Conservation (phyloP, 805 yeast species). For the Candida boleticola region DNA sequence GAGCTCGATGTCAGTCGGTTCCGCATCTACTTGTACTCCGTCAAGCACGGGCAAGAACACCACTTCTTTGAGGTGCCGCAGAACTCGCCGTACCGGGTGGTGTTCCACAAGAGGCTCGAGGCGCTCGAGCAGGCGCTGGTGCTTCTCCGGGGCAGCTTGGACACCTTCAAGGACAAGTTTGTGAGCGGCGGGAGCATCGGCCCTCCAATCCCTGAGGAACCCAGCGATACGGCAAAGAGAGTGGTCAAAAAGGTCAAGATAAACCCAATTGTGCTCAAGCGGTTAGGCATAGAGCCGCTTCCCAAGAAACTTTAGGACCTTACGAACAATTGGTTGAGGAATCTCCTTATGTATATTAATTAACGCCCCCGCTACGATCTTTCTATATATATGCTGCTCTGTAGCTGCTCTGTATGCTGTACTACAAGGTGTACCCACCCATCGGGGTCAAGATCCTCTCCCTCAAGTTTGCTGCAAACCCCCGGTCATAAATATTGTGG, state of each 20-base stretch:
- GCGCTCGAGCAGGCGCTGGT: background rate
- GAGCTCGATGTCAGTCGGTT: background rate
- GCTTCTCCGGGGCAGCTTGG: background rate
- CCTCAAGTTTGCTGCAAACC: conserved; percentile 41
- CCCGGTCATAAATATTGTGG: conserved; percentile 48
- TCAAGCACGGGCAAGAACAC: background rate
- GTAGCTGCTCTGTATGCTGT: too few species aligned
- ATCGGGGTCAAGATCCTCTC: conserved; percentile 21
- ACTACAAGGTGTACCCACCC: too few species aligned
- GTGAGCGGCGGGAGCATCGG: background rate
- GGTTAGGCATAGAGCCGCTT: conserved; percentile 3
- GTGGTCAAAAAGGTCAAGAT: background rate
- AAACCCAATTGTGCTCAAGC: conserved; percentile 3
- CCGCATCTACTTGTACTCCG: conserved; percentile 1
- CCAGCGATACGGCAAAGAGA: background rate
- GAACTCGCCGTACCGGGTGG: background rate
- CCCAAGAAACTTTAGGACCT: too few species aligned
- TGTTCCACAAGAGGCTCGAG: background rate
- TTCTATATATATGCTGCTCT: too few species aligned
- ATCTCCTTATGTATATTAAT: background rate
- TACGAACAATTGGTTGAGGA: too few species aligned
- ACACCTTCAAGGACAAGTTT: conserved; percentile 1
- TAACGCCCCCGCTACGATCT: too few species aligned
- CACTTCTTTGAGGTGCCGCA: background rate
- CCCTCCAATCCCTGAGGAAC: background rate